Evolutionary conservation across 495 filamentous ascomycete genomes (phyloP).

Genomic region (Hypoxylon lienhwacheense): DNA sequence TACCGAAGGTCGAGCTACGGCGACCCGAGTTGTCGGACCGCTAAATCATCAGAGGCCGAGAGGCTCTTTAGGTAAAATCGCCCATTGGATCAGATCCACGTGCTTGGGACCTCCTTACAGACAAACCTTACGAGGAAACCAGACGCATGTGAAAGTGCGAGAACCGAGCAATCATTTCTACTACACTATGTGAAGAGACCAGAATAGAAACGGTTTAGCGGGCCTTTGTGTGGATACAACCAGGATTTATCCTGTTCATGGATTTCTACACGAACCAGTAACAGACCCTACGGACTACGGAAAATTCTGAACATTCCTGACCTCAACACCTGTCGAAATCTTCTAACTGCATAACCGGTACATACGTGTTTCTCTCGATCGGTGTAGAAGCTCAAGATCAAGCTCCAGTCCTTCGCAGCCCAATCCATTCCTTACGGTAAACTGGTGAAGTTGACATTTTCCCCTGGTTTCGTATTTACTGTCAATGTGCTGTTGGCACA

Average conservation of each 20-base stretch:
- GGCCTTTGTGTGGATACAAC: constrained; percentile 15
- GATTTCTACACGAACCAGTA: too few species aligned
- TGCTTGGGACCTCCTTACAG: constrained; percentile 3
- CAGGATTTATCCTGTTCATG: constrained; percentile 9
- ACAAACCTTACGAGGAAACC: not conserved
- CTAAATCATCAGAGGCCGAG: constrained; percentile 13
- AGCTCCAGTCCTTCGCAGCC: not conserved
- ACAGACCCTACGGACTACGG: constrained; percentile 13
- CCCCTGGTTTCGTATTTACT: constrained; percentile 44
- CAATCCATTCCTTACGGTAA: not conserved
- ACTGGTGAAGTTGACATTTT: constrained; percentile 38
- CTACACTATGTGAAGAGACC: too few species aligned
- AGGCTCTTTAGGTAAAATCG: constrained; percentile 7
- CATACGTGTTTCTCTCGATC: constrained; percentile 16
- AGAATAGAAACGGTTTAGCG: not conserved
- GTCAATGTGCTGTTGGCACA: constrained; percentile 35
- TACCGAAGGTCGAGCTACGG: too few species aligned
- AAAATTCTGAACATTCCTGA: constrained; percentile 2
- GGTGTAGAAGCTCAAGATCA: not conserved
- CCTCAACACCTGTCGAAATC: not conserved
- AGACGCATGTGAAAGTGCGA: constrained; percentile 6
- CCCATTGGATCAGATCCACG: constrained; percentile 21
- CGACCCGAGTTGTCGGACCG: constrained; percentile 24
- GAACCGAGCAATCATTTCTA: constrained; percentile 23
- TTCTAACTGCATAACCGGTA: too few species aligned